Percentiles rank a stretch among this genome's conserved stretches.
phyloP scores from a whole-genome alignment of 352 stramenopile genomes.

The Globisporangium spiculum region DNA sequence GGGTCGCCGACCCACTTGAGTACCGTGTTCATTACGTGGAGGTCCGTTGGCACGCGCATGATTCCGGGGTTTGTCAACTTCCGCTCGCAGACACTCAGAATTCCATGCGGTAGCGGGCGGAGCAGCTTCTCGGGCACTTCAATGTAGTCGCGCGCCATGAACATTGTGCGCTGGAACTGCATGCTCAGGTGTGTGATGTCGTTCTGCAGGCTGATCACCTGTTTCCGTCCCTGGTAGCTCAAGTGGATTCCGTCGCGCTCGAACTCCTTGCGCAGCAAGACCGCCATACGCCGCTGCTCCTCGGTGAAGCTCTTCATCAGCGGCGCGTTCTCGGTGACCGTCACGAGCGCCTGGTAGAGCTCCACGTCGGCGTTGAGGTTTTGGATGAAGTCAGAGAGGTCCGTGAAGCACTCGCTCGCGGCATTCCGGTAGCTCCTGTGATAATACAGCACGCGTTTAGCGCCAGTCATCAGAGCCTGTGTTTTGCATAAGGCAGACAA shows the following conservation, averaged over 20 bases:
- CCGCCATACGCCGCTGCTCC: constrained; percentile 90
- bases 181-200: constrained; percentile 85
- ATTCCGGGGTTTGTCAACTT: constrained; percentile 64
- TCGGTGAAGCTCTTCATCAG: constrained; percentile 68
- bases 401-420: constrained; percentile 86
- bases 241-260: constrained; percentile 96
- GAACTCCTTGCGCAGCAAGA: constrained; percentile 91
- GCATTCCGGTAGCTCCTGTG: constrained; percentile 70
- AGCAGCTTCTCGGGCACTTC: constrained; percentile 60
- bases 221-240: constrained; percentile 49
- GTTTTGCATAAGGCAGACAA: no score
- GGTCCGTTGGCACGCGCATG: constrained; percentile 74
- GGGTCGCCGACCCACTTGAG: constrained; percentile 86
- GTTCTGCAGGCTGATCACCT: constrained; percentile 88
- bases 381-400: constrained; percentile 94
- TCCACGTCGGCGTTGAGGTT: constrained; percentile 91
- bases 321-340: constrained; percentile 54
- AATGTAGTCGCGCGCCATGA: constrained; percentile 55
- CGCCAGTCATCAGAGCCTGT: neutral
- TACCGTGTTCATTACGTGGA: constrained; percentile 90
- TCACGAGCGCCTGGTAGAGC: constrained; percentile 85
- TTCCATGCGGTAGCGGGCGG: constrained; percentile 52
- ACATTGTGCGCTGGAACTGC: constrained; percentile 88
- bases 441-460: neutral
- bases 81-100: constrained; percentile 55